Percentiles rank a stretch among this genome's conserved stretches.
phyloP scores from a whole-genome alignment of 2,329 filamentous ascomycete genomes.

The Geosmithia morbida region DNA sequence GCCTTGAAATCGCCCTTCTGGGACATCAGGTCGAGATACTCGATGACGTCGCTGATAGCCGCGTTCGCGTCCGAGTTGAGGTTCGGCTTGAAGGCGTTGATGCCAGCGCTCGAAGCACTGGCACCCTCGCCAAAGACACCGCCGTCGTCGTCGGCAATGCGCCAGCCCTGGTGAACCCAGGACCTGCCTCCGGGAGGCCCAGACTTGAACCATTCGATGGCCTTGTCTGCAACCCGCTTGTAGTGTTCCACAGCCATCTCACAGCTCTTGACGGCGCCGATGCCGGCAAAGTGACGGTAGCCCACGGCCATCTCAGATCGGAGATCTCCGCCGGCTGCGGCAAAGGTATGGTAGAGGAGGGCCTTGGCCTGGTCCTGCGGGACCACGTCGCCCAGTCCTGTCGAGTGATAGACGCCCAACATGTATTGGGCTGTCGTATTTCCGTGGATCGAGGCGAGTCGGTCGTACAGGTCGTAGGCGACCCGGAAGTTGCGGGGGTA shows the following conservation, averaged over 20 bases:
- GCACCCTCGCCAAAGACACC: constrained; percentile 94
- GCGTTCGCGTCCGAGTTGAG: constrained; percentile 70
- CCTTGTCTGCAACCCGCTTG: constrained; percentile 86
- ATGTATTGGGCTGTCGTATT: constrained; percentile 93
- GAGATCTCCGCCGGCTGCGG: constrained; percentile 69
- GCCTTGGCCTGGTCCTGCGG: constrained; percentile 81
- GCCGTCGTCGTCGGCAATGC: constrained; percentile 79
- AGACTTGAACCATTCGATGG: constrained; percentile 72
- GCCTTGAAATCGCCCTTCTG: constrained; percentile 82
- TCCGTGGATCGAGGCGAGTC: constrained; percentile 60
- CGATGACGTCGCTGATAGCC: constrained; percentile 82
- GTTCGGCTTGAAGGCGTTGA: constrained; percentile 61
- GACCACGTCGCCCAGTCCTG: constrained; percentile 71
- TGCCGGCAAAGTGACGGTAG: constrained; percentile 71
- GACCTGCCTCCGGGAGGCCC: constrained; percentile 79
- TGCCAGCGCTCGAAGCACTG: constrained; percentile 75
- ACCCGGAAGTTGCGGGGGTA: constrained; percentile 68
- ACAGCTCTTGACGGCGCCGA: constrained; percentile 75
- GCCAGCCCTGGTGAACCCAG: constrained; percentile 64
- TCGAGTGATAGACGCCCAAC: constrained; percentile 91
- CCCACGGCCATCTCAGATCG: constrained; percentile 88
- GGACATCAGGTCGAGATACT: constrained; percentile 83
- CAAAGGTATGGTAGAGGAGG: constrained; percentile 87
- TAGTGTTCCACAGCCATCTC: constrained; percentile 79
- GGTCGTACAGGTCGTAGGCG: constrained; percentile 70